Evolutionary conservation across 129 eudicot genomes (phyloP), one percentile per base, ranked within the genome.

Genomic region (Flaveria trinervia): DNA sequence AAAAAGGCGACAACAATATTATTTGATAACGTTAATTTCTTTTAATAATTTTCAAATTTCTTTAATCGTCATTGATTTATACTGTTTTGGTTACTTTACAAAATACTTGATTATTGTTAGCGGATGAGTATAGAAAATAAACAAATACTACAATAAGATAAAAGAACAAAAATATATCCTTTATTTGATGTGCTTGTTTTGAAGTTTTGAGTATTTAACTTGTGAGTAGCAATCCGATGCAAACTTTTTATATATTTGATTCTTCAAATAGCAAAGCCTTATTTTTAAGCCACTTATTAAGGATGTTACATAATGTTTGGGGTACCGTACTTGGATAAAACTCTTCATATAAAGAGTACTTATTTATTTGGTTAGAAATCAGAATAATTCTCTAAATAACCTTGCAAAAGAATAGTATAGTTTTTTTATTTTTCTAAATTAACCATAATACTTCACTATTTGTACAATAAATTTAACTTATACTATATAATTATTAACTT

Each of bases 191-290:
- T 65, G 3, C 13, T 56, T 73, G 16, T 73, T 13, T 26, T 26
- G 8, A 22, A 51, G n/a, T 73, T 7, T 41, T 2, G 50, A 67
- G 33, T 67, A 36, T 44, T 43, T 25, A 44, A 22, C 56, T 48
- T 62, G n/a, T 10, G 10, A 48, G 2, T 52, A 66, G 52, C 80
- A 76, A 76, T 66, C 45, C 39, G 52, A 55, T 17, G 45, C 17
- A 45, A 50, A 26, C 16, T 9, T 52, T 51, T 10, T 50, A 3
- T 1, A 5, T 17, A 11, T 23, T 49, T 50, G 11, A 55, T n/a
- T 36, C 36, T 54, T 6, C 11, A 65, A 33, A 67, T 36, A 66
- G 36, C 80, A 41, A 66, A 64, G 11, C 13, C 7, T 25, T 48
- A 52, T 14, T n/a, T 5, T 6, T 3, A 67, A 67, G 55, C 43